Evolutionary conservation across 805 yeast species (phyloP).

Genomic region (Tanozyma kutaoensis): DNA sequence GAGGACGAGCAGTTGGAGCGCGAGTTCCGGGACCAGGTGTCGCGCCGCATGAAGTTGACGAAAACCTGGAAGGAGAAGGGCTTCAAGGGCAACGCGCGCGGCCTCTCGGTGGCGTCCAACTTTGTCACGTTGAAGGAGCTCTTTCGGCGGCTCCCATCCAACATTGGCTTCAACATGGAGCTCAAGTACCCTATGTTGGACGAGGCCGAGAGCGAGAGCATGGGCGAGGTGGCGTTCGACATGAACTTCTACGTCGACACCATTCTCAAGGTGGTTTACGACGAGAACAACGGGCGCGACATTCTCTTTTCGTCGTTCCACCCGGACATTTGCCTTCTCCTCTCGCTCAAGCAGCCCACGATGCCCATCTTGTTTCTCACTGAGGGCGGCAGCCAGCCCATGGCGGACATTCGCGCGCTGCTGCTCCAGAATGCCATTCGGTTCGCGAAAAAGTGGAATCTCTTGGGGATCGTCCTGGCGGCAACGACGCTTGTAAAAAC

Average conservation of each 20-base stretch:
- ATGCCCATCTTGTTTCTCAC: slow-evolving; percentile 85
- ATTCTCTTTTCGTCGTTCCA: slow-evolving; percentile 87
- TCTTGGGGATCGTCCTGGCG: slow-evolving; percentile 84
- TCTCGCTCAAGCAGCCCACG: slow-evolving; percentile 85
- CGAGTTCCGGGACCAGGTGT: slow-evolving; percentile 9
- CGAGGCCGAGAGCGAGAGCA: slow-evolving; percentile 79
- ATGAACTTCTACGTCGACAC: slow-evolving; percentile 84
- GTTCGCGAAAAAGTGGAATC: slow-evolving; percentile 82
- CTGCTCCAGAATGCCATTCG: slow-evolving; percentile 85
- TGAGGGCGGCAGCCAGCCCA: slow-evolving; percentile 70
- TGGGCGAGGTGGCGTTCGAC: slow-evolving; percentile 76
- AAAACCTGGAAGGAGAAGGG: slow-evolving; percentile 77
- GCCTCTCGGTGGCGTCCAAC: slow-evolving; percentile 78
- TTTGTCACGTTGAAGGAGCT: slow-evolving; percentile 82
- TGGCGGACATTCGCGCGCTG: slow-evolving; percentile 84
- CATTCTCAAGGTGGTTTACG: slow-evolving; percentile 62
- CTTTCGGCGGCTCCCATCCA: slow-evolving; percentile 65
- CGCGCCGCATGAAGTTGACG: slow-evolving; percentile 71
- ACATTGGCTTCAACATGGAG: slow-evolving; percentile 89
- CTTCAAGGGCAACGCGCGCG: slow-evolving; percentile 87
- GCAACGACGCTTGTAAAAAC: slow-evolving; percentile 78
- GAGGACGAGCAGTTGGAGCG: slow-evolving; percentile 10
- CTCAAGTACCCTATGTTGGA: slow-evolving; percentile 92
- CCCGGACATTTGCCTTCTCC: slow-evolving; percentile 79
- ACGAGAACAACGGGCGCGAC: slow-evolving; percentile 71